Evolutionary conservation across 176 grass and related monocot species (phyloP).

Genomic region (Aegilops sharonensis): DNA sequence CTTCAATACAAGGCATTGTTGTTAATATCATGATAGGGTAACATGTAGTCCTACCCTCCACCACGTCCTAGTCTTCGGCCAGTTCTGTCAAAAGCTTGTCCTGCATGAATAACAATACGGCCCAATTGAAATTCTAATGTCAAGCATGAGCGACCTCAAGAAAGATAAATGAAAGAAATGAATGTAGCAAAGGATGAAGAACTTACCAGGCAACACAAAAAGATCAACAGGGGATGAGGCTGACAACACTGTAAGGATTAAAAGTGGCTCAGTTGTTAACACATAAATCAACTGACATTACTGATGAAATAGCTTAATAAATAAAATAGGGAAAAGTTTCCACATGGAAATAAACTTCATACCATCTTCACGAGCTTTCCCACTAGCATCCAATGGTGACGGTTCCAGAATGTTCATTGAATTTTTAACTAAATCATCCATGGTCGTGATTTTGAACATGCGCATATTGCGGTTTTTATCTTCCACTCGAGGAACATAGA

Average conservation of each 20-base stretch:
- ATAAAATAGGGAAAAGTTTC: background rate
- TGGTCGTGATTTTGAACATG: slow-evolving; percentile 83
- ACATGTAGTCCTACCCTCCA: slow-evolving; percentile 66
- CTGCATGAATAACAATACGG: slow-evolving; percentile 48
- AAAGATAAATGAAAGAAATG: background rate
- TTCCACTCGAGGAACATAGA: slow-evolving; percentile 92
- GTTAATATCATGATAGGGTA: slow-evolving; percentile 3
- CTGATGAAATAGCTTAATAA: background rate
- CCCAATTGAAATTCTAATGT: background rate
- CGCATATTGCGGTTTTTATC: slow-evolving; percentile 95
- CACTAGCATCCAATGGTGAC: slow-evolving; percentile 54
- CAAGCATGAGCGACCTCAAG: background rate
- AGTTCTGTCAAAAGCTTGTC: slow-evolving; percentile 88
- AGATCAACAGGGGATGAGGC: slow-evolving; percentile 70
- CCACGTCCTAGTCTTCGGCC: slow-evolving; percentile 84
- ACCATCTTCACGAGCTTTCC: slow-evolving; percentile 74
- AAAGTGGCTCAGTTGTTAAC: slow-evolving; percentile 14
- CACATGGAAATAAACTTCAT: slow-evolving; percentile 23
- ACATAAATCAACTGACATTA: background rate
- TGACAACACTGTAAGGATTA: slow-evolving; percentile 68
- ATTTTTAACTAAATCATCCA: slow-evolving; percentile 79
- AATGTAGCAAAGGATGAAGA: background rate
- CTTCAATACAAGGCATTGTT: background rate
- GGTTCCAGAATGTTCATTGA: slow-evolving; percentile 98
- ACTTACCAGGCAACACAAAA: slow-evolving; percentile 75